Evolutionary conservation across 345 rosid species (phyloP).

Genomic region (Gossypium arboreum): DNA sequence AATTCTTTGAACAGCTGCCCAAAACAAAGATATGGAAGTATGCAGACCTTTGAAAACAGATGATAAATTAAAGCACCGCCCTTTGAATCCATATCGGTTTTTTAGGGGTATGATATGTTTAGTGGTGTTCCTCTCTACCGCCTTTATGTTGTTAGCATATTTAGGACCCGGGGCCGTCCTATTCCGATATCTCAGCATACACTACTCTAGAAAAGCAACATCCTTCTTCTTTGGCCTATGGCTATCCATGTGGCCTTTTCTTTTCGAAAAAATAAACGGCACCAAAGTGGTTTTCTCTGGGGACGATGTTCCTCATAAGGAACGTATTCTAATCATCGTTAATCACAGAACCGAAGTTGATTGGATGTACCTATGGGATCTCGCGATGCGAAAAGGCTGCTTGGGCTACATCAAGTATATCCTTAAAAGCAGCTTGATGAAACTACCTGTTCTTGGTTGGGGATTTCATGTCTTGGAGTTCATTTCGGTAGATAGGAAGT

Average conservation of each 20-base stretch:
- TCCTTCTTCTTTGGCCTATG: constrained; percentile 62
- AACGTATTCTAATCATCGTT: constrained; percentile 60
- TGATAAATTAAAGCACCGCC: constrained; percentile 43
- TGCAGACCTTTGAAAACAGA: constrained; percentile 34
- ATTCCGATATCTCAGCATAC: constrained; percentile 45
- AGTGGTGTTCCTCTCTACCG: constrained; percentile 57
- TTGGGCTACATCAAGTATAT: constrained; percentile 73
- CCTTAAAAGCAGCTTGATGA: constrained; percentile 84
- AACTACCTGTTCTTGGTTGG: constrained; percentile 75
- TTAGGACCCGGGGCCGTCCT: constrained; percentile 46
- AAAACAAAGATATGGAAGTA: constrained; percentile 13
- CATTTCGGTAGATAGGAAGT: constrained; percentile 82
- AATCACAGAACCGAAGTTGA: constrained; percentile 93
- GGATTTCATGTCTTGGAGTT: constrained; percentile 83
- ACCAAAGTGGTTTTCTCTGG: constrained; percentile 69
- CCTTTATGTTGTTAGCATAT: constrained; percentile 62
- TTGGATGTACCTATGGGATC: constrained; percentile 92
- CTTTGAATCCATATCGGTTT: constrained; percentile 56
- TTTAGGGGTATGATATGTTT: constrained; percentile 62
- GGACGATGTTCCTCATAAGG: constrained; percentile 45
- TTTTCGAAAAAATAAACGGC: constrained; percentile 69
- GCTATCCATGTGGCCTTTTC: constrained; percentile 81
- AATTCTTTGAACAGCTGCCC: background rate
- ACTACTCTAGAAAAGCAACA: constrained; percentile 47
- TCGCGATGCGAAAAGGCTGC: constrained; percentile 70